These are phyloP conservation scores for Cordyceps farinosa DNA, from an alignment of 2,329 filamentous ascomycete genomes.

Conservation along the genomic window DNA sequence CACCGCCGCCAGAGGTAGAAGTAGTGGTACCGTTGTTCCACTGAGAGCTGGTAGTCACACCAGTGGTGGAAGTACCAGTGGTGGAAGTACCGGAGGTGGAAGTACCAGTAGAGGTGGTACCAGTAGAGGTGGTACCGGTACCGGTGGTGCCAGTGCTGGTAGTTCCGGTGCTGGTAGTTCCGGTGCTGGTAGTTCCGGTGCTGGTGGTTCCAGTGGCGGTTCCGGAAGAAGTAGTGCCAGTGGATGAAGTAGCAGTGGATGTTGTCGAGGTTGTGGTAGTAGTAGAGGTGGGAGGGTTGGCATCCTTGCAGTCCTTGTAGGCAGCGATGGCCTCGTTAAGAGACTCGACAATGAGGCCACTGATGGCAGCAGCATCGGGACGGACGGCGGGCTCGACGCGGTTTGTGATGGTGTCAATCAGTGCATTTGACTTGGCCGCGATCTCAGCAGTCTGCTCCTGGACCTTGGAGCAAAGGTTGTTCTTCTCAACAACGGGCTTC, in stretches of 20 bases:
- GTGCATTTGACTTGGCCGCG: not conserved
- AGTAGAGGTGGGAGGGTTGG: not conserved
- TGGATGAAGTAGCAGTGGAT: not conserved
- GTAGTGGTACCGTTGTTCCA: constrained; percentile 6
- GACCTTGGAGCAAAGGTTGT: not conserved
- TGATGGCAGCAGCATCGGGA: not conserved
- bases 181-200: not conserved
- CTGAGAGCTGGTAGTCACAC: not conserved
- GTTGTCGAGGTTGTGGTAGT: not conserved
- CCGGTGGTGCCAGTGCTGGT: not conserved
- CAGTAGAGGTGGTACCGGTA: not conserved
- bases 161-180: not conserved
- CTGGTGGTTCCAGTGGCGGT: not conserved
- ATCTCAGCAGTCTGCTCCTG: not conserved
- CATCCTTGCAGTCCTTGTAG: constrained; percentile 6
- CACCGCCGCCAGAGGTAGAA: not conserved
- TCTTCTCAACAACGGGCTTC: constrained; percentile 3
- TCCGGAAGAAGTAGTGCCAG: not conserved
- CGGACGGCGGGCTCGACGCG: not conserved
- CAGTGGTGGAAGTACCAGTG: not conserved
- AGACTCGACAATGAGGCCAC: not conserved
- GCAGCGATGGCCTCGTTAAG: not conserved
- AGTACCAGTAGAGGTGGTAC: not conserved
- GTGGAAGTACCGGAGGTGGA: not conserved
- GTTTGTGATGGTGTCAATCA: constrained; percentile 7